These are phyloP conservation scores for Stephanodiscus triporus DNA, from an alignment of 108 stramenopile species.

Conservation along the genomic window DNA sequence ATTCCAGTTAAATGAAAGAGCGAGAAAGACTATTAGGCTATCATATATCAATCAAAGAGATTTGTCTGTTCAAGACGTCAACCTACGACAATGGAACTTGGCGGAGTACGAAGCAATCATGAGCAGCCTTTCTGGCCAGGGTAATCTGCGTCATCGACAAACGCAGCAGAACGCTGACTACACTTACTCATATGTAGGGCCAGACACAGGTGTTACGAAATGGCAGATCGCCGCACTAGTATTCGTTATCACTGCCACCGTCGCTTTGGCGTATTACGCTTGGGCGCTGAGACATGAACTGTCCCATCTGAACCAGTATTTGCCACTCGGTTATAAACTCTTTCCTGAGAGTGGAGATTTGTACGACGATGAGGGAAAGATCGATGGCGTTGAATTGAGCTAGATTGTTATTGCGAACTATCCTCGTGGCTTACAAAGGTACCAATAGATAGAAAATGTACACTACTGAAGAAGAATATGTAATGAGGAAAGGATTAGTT, in stretches of 20 bases:
- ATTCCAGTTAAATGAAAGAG: slow-evolving; percentile 2
- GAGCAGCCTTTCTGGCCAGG: slow-evolving; percentile 6
- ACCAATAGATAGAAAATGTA: not conserved
- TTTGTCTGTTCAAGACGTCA: not conserved
- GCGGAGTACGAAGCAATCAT: slow-evolving; percentile 19
- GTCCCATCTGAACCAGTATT: slow-evolving; percentile 13
- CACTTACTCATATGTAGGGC: not conserved
- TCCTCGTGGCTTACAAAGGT: not conserved
- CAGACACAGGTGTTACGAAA: slow-evolving; percentile 3
- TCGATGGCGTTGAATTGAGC: slow-evolving; percentile 25
- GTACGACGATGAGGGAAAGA: not conserved
- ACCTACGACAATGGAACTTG: slow-evolving; percentile 17
- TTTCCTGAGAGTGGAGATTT: slow-evolving; percentile 14
- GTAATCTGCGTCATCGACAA: slow-evolving; percentile 15
- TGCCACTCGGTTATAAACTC: slow-evolving; percentile 16
- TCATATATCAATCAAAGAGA: not conserved
- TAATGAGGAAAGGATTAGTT: not conserved
- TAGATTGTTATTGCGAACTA: not conserved
- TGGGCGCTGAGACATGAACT: slow-evolving; percentile 7
- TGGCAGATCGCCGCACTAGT: slow-evolving; percentile 10
- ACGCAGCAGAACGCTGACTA: slow-evolving; percentile 15
- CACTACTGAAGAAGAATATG: not conserved
- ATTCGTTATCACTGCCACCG: slow-evolving; percentile 1
- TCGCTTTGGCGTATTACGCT: slow-evolving; percentile 8
- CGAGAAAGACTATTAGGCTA: not conserved